A percentile compares a stretch with the other conserved stretches of the same genome.
Conservation (phyloP, 2,329 filamentous ascomycete genomes). For the Ophiostoma novo-ulmi region DNA sequence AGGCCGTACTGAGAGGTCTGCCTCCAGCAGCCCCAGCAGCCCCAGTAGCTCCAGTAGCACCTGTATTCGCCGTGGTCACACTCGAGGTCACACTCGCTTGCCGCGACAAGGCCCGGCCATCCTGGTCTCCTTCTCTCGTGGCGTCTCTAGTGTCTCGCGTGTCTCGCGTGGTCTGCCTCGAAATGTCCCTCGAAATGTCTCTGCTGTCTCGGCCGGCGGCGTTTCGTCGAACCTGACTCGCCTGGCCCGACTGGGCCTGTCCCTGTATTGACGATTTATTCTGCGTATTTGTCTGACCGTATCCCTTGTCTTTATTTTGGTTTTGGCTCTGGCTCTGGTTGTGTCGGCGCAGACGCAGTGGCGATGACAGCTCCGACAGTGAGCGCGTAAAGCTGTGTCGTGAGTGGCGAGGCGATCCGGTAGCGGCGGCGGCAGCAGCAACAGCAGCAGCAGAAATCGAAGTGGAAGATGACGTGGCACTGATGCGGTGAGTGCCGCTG, state of each 20-base stretch:
- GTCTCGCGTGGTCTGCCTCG: no score
- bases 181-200: no score
- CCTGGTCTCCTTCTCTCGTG: background rate
- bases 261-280: background rate
- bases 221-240: background rate
- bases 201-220: background rate
- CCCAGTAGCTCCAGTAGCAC: no score
- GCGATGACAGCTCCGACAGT: conserved; percentile 49
- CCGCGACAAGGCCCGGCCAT: background rate
- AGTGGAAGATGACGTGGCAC: background rate
- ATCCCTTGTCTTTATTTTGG: conserved; percentile 34
- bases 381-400: conserved; percentile 54
- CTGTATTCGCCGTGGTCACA: no score
- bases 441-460: background rate
- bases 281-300: conserved; percentile 15
- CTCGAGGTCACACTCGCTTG: background rate
- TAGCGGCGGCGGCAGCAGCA: conserved; percentile 15
- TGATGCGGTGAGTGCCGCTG: background rate
- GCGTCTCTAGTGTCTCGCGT: background rate
- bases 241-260: conserved; percentile 5
- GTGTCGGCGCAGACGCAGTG: conserved; percentile 39
- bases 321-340: conserved; percentile 36
- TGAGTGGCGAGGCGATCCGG: conserved; percentile 35
- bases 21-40: no score
- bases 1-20: background rate